Conservation (phyloP, 371 early-diverging fungal species). For the Lichtheimia ramosa region DNA sequence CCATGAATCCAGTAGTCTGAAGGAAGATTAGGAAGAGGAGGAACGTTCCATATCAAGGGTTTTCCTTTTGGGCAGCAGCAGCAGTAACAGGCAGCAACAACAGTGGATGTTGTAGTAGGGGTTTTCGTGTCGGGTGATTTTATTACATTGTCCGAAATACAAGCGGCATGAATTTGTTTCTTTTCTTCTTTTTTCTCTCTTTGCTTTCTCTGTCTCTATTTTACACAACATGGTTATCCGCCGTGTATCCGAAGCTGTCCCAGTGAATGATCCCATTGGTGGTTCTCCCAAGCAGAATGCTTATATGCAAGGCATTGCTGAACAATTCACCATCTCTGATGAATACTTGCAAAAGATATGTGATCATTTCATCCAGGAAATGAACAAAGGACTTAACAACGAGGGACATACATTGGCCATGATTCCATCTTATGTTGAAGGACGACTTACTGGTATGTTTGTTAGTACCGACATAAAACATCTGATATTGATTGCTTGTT, state of each 20-base stretch:
- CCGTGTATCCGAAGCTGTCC: constrained; percentile 14
- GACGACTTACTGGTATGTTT: constrained; percentile 45
- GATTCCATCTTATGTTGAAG: constrained; percentile 78
- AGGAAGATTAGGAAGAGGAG: too few relatives aligned
- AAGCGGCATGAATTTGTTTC: constrained; percentile 11
- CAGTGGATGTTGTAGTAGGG: background rate
- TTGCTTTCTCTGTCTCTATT: background rate
- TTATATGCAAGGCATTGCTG: constrained; percentile 45
- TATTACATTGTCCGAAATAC: background rate
- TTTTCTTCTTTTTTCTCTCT: background rate
- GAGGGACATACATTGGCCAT: constrained; percentile 71
- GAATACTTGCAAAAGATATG: constrained; percentile 64
- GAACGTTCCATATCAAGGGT: too few relatives aligned
- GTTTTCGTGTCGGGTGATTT: background rate
- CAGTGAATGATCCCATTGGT: constrained; percentile 20
- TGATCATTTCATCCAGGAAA: constrained; percentile 67
- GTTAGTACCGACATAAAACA: background rate
- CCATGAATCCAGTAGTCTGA: too few relatives aligned
- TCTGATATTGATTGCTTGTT: background rate
- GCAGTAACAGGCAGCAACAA: background rate
- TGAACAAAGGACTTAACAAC: constrained; percentile 70
- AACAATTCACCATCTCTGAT: constrained; percentile 59
- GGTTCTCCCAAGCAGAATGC: constrained; percentile 51
- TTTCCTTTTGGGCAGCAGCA: too few relatives aligned
- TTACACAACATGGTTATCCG: constrained; percentile 5